Percentiles rank a stretch among this genome's conserved stretches.
Conservation (phyloP, 2,329 filamentous ascomycete species). For the Trichoderma sp. region DNA sequence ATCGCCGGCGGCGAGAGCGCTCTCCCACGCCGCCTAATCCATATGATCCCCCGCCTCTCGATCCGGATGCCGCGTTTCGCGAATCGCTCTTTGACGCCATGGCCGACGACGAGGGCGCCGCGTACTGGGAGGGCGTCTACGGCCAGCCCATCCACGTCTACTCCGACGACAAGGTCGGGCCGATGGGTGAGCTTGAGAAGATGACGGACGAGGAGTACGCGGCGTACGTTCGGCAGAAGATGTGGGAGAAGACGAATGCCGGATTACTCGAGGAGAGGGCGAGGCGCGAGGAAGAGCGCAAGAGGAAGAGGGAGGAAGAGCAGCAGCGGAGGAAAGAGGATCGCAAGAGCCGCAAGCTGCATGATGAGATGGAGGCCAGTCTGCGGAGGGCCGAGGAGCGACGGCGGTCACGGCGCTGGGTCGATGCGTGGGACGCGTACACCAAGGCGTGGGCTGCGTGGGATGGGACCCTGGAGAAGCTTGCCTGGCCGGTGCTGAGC, state of each 20-base stretch:
- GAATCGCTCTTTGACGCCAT: conserved; percentile 96
- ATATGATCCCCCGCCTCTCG: conserved; percentile 52
- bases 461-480: conserved; percentile 47
- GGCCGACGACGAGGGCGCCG: conserved; percentile 92
- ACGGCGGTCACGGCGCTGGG: conserved; percentile 56
- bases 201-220: conserved; percentile 96
- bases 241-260: conserved; percentile 95
- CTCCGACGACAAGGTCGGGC: conserved; percentile 49
- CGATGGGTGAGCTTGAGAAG: conserved; percentile 65
- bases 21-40: conserved; percentile 54
- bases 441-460: conserved; percentile 61
- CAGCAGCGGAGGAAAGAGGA: conserved; percentile 55
- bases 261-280: conserved; percentile 78
- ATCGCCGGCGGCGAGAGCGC: conserved; percentile 42
- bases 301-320: conserved; percentile 56
- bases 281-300: conserved; percentile 56
- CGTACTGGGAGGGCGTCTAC: conserved; percentile 96
- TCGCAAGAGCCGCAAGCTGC: conserved; percentile 54
- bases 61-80: conserved; percentile 77
- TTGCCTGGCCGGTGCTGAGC: conserved; percentile 74
- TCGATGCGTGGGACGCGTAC: conserved; percentile 67
- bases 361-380: conserved; percentile 69
- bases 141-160: conserved; percentile 91
- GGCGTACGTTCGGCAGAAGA: conserved; percentile 77
- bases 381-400: conserved; percentile 68